Percentiles rank a stretch among this genome's conserved stretches.
Conservation (phyloP, 805 yeast species). For the Tetrapisispora iriomotensis region DNA sequence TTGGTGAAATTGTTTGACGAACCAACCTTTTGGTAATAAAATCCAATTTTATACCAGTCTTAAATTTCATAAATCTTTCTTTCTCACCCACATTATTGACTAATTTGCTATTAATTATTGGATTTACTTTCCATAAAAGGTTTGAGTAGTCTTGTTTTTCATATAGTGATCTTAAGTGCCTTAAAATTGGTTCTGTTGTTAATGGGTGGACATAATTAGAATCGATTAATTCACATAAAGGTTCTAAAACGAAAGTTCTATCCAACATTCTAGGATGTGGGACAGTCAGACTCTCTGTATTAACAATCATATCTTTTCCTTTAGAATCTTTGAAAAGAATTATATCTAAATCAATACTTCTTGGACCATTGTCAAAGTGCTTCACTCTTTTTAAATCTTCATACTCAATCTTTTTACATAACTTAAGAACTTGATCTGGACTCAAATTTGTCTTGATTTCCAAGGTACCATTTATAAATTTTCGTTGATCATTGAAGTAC, state of each 20-base stretch:
- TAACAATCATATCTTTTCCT: slow-evolving; percentile 34
- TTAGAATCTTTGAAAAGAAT: slow-evolving; percentile 42
- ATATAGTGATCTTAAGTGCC: slow-evolving; percentile 53
- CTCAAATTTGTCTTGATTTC: slow-evolving; percentile 48
- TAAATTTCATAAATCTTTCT: slow-evolving; percentile 17
- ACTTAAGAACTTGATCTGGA: slow-evolving; percentile 55
- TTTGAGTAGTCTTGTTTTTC: slow-evolving; percentile 39
- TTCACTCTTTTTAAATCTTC: slow-evolving; percentile 61
- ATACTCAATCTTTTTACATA: slow-evolving; percentile 72
- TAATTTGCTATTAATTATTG: slow-evolving; percentile 19
- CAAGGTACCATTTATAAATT: slow-evolving; percentile 76
- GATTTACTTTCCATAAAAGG: slow-evolving; percentile 41
- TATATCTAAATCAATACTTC: slow-evolving; percentile 85
- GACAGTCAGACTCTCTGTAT: slow-evolving; percentile 49
- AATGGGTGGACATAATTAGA: slow-evolving; percentile 70
- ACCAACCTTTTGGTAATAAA: slow-evolving; percentile 33
- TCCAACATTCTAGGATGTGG: slow-evolving; percentile 89
- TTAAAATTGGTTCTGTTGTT: slow-evolving; percentile 68
- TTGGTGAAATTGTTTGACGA: slow-evolving; percentile 25
- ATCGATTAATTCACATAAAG: slow-evolving; percentile 70
- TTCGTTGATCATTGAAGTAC: slow-evolving; percentile 74
- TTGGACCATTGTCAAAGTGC: slow-evolving; percentile 80
- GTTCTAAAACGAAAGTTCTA: slow-evolving; percentile 81
- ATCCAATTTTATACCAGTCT: slow-evolving; percentile 35
- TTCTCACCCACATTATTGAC: slow-evolving; percentile 9